phyloP scores from a whole-genome alignment of 345 rosid genomes.

The Pugionium cornutum region DNA sequence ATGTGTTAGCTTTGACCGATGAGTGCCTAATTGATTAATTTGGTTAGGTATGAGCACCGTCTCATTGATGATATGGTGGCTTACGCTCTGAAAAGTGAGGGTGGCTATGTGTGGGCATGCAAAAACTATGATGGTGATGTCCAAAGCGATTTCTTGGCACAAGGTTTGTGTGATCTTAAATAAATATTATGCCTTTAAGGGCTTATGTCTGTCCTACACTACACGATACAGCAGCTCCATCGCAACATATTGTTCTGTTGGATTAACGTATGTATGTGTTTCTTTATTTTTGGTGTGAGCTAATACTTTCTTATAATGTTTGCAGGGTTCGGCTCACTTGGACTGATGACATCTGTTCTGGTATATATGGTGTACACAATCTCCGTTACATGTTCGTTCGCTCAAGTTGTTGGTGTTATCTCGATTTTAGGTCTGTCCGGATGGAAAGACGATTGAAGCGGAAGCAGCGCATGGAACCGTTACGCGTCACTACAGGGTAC shows the following conservation, averaged over 20 bases:
- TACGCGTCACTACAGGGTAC: constrained; percentile 93
- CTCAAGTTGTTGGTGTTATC: constrained; percentile 15
- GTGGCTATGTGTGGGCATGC: constrained; percentile 68
- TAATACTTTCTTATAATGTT: constrained; percentile 9
- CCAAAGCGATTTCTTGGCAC: constrained; percentile 88
- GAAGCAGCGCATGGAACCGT: constrained; percentile 99
- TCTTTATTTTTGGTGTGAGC: no score
- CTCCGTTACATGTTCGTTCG: constrained; percentile 5
- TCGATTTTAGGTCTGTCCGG: constrained; percentile 81
- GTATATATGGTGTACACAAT: constrained; percentile 39
- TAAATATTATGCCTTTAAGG: background rate
- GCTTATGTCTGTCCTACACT: background rate
- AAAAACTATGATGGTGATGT: no score
- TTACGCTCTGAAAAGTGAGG: constrained; percentile 92
- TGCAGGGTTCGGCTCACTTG: constrained; percentile 95
- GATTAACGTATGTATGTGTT: no score
- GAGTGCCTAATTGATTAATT: constrained; percentile 21
- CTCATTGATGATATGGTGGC: constrained; percentile 99
- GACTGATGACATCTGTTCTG: constrained; percentile 98
- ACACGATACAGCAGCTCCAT: no score
- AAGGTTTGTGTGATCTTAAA: constrained; percentile 50
- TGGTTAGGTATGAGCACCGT: constrained; percentile 95
- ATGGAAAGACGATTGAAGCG: constrained; percentile 97
- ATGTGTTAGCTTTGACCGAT: constrained; percentile 3
- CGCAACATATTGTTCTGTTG: background rate